Percentiles rank a stretch among this genome's conserved stretches.
phyloP scores from a whole-genome alignment of 2,329 filamentous ascomycete species.

The Emergomyces pasteurianus region DNA sequence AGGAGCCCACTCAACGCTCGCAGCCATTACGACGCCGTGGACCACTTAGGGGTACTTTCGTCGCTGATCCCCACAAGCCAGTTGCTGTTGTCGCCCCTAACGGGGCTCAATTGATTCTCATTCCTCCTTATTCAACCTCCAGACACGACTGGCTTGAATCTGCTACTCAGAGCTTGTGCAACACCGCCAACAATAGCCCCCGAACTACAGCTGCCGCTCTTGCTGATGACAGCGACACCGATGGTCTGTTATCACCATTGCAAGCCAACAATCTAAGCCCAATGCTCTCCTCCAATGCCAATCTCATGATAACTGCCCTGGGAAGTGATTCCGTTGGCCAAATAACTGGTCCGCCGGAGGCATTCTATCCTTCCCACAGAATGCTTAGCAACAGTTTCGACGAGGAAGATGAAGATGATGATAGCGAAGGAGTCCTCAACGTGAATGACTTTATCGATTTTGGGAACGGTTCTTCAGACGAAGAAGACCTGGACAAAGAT shows the following conservation, averaged over 20 bases:
- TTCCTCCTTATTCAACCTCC: conserved; percentile 35
- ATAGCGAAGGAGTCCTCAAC: conserved; percentile 48
- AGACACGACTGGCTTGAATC: conserved; percentile 36
- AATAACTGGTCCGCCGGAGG: conserved; percentile 60
- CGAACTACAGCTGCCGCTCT: conserved; percentile 27
- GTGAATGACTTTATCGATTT: conserved; percentile 65
- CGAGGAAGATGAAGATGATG: conserved; percentile 53
- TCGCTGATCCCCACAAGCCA: conserved; percentile 36
- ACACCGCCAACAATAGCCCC: conserved; percentile 33
- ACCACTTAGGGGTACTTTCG: conserved; percentile 37
- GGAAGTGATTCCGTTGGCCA: conserved; percentile 43
- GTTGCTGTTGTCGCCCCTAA: conserved; percentile 37
- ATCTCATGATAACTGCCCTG: conserved; percentile 69
- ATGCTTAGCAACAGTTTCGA: conserved; percentile 44
- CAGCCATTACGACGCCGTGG: conserved; percentile 29
- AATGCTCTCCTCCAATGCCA: conserved; percentile 55
- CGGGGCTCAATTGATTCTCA: conserved; percentile 37
- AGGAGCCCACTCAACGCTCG: conserved; percentile 22
- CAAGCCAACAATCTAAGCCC: conserved; percentile 32
- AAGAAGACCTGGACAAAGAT: conserved; percentile 44
- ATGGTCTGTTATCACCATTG: conserved; percentile 28
- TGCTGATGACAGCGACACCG: conserved; percentile 35
- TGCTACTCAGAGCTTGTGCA: conserved; percentile 28
- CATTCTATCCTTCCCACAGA: conserved; percentile 58
- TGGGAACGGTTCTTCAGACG: conserved; percentile 46